Evolutionary conservation across 2,329 filamentous ascomycete species (phyloP).

Genomic region (Didymella segeticola): DNA sequence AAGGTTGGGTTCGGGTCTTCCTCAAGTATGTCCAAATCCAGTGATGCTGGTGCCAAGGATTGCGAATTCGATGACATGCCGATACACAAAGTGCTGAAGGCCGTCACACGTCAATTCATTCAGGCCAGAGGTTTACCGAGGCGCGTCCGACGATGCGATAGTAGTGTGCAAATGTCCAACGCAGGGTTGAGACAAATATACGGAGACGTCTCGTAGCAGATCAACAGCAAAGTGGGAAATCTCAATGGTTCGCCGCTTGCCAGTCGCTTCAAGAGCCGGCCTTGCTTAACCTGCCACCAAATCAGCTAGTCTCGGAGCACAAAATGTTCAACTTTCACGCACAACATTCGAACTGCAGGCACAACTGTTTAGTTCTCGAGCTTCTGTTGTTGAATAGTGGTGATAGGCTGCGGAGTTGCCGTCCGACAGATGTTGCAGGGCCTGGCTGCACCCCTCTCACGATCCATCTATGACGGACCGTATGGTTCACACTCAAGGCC

Average conservation of each 20-base stretch:
- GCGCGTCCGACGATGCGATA: background rate
- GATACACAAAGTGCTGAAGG: background rate
- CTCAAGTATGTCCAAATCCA: constrained; percentile 35
- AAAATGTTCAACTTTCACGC: background rate
- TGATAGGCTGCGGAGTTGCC: background rate
- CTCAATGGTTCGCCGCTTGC: constrained; percentile 1
- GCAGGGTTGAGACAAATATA: background rate
- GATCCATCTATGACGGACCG: no score
- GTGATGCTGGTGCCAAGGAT: background rate
- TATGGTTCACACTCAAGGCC: background rate
- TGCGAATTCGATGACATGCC: constrained; percentile 1
- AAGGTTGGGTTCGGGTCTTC: constrained; percentile 32
- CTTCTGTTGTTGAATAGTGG: background rate
- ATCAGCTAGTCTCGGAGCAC: background rate
- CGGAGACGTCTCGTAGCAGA: background rate
- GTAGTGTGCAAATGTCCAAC: background rate
- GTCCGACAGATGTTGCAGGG: background rate
- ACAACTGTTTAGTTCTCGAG: background rate
- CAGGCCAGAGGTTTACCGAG: background rate
- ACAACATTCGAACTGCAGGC: background rate
- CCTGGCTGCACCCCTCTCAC: background rate
- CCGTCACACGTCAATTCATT: background rate
- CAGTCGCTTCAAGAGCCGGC: background rate
- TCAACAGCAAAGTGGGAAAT: background rate
- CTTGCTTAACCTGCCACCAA: constrained; percentile 7